Base-by-base conservation (phyloP, 202 grass and related monocot genomes). In the Alloteropsis angusta region DNA sequence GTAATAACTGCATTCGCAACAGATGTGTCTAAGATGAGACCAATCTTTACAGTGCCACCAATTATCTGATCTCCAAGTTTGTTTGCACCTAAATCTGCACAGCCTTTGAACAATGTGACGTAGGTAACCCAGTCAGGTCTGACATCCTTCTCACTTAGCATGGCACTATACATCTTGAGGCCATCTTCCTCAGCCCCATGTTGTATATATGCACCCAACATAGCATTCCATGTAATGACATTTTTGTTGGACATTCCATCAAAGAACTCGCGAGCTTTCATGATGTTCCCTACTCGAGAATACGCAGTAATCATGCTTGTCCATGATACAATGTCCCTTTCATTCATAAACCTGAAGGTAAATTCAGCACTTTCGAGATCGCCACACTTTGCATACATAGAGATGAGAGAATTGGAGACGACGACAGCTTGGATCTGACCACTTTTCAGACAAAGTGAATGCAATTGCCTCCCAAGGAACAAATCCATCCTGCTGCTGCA, bases 251-350 rank as follows among this genome's bases (percentile, higher is more conserved):
- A 38, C 92, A 98, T 98, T 42, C 73, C 70, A 87, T 95, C 85
- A 74, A 98, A 98, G 56, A 92, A 81, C 60, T 92, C 47, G 8
- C 85, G 77, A 58, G 89, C 89, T 78, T 88, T 85, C 37, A 12
- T n/a, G 55, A 88, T 61, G 60, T 98, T 87, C 77, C 81, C 95
- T 21, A 69, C 81, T 79, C 91, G 87, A 84, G 95, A 94, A 85
- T 93, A 90, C 57, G 78, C 87, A 68, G 92, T 98, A 73, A 98
- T 87, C 95, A 98, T 98, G 86, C 85, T 92, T 47, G 92, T 98
- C 91, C 91, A 95, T 73, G 95, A 98, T 87, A 98, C 85, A 76
- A 89, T 82, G 82, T 95, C 95, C 83, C 63, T 94, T 57, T 80
- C 77, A 2, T 5, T 52, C 90, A 98, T 94, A 17, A 56, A 90